These are phyloP conservation scores for Penicillium sp. DNA, from an alignment of 2,329 filamentous ascomycete species.

Conservation along the genomic window DNA sequence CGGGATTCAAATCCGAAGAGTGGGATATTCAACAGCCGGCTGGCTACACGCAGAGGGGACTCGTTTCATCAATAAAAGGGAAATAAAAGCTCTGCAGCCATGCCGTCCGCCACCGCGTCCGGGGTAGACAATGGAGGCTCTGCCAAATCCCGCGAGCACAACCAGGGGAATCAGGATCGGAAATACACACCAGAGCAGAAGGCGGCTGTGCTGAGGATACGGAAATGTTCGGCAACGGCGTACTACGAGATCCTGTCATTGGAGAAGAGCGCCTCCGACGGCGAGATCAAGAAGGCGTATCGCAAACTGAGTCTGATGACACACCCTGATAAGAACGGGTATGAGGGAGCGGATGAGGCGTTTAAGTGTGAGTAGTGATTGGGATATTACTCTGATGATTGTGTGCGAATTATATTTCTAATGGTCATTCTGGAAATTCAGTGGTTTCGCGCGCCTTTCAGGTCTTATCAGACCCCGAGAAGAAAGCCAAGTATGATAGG, in stretches of 20 bases:
- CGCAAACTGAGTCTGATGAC: conserved; percentile 86
- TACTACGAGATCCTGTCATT: conserved; percentile 96
- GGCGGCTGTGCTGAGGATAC: conserved; percentile 79
- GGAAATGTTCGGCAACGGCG: conserved; percentile 70
- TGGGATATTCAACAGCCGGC: too few species aligned
- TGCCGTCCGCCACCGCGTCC: too few species aligned
- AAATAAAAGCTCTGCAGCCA: too few species aligned
- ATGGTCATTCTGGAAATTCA: too few species aligned
- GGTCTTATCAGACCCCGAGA: conserved; percentile 83
- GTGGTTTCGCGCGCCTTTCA: conserved; percentile 91
- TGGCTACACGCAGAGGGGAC: too few species aligned
- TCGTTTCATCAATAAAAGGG: too few species aligned
- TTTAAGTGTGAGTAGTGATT: conserved; percentile 64
- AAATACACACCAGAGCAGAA: conserved; percentile 84
- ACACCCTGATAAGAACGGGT: conserved; percentile 97
- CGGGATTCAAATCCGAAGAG: too few species aligned
- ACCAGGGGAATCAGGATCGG: conserved; percentile 44
- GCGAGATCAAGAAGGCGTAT: conserved; percentile 95
- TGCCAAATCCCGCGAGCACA: conserved; percentile 41
- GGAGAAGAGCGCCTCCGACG: conserved; percentile 62
- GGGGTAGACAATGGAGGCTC: too few species aligned
- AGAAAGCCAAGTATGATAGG: conserved; percentile 77
- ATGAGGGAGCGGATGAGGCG: conserved; percentile 88
- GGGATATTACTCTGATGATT: too few species aligned
- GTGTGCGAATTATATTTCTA: too few species aligned